Percentiles rank a stretch among this genome's conserved stretches.
Evolutionary conservation across 176 grass and related monocot genomes (phyloP).

Genomic region (Avena atlantica): DNA sequence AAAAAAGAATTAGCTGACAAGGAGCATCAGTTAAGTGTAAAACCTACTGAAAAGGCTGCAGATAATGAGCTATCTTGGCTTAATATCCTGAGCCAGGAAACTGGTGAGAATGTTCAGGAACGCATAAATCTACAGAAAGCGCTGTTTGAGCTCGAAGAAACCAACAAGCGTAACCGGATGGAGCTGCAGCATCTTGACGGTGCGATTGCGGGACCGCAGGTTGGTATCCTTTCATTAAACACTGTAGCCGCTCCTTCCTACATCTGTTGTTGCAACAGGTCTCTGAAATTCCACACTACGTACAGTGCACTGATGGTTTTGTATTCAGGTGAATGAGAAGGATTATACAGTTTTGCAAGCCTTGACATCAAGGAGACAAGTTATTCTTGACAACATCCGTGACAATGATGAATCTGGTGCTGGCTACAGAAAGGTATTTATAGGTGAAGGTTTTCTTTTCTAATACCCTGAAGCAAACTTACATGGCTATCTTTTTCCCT

Average conservation of each 20-base stretch:
- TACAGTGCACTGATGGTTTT: constrained; percentile 39
- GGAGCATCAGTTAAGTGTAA: constrained; percentile 87
- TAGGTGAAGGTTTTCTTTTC: not conserved
- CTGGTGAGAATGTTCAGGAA: constrained; percentile 96
- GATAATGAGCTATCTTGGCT: constrained; percentile 89
- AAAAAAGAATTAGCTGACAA: constrained; percentile 94
- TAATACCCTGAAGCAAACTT: constrained; percentile 37
- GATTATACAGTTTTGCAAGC: constrained; percentile 65
- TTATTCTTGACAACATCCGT: constrained; percentile 97
- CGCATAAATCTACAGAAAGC: constrained; percentile 98
- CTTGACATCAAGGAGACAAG: constrained; percentile 88
- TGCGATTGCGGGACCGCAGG: constrained; percentile 80
- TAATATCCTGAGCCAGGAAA: constrained; percentile 95
- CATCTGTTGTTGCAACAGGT: constrained; percentile 5
- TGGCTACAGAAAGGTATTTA: constrained; percentile 89
- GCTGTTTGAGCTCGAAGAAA: constrained; percentile 98
- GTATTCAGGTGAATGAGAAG: constrained; percentile 62
- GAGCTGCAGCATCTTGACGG: constrained; percentile 95
- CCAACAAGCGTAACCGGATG: constrained; percentile 84
- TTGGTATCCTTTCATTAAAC: constrained; percentile 38
- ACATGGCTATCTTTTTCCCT: not conserved
- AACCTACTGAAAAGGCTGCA: constrained; percentile 79
- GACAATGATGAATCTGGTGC: constrained; percentile 98
- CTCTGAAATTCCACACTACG: not conserved
- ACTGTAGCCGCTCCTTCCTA: constrained; percentile 11